Percentiles rank a stretch among this genome's conserved stretches.
These are phyloP conservation scores for Gilbertella persicaria DNA, from an alignment of 371 early-diverging fungal species.

Conservation along the genomic window DNA sequence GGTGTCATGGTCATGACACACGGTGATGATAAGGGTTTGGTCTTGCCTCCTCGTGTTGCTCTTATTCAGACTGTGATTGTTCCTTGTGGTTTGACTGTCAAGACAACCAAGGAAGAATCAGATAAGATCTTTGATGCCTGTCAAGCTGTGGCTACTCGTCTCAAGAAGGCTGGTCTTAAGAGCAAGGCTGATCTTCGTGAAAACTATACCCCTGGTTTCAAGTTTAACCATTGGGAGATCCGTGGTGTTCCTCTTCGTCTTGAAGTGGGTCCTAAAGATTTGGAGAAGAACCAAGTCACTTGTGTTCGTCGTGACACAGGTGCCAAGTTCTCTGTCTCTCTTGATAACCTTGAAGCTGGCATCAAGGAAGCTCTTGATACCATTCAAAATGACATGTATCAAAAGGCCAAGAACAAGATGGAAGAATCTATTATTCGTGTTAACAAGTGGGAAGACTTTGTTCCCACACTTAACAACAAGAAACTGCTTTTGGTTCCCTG, in stretches of 20 bases:
- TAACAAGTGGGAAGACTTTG: slow-evolving; percentile 91
- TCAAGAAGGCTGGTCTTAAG: slow-evolving; percentile 85
- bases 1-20: slow-evolving; percentile 99
- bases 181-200: slow-evolving; percentile 91
- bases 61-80: slow-evolving; percentile 93
- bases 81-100: slow-evolving; percentile 95
- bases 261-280: slow-evolving; percentile 98
- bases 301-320: slow-evolving; percentile 91
- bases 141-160: slow-evolving; percentile 66
- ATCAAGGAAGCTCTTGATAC: slow-evolving; percentile 72
- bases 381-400: slow-evolving; percentile 95
- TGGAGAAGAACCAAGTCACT: slow-evolving; percentile 80
- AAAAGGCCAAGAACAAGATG: slow-evolving; percentile 81
- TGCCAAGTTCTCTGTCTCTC: slow-evolving; percentile 65
- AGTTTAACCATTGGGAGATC: slow-evolving; percentile 99
- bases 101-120: slow-evolving; percentile 77
- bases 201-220: slow-evolving; percentile 97
- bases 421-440: slow-evolving; percentile 80
- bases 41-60: slow-evolving; percentile 98
- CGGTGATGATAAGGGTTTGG: slow-evolving; percentile 98
- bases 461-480: slow-evolving; percentile 87
- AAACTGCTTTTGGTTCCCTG: slow-evolving; percentile 93
- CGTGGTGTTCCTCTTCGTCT: slow-evolving; percentile 98
- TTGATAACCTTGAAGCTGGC: slow-evolving; percentile 63
- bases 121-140: slow-evolving; percentile 66